Conservation (phyloP, 495 filamentous ascomycete genomes). For the Margaritispora aquatica region DNA sequence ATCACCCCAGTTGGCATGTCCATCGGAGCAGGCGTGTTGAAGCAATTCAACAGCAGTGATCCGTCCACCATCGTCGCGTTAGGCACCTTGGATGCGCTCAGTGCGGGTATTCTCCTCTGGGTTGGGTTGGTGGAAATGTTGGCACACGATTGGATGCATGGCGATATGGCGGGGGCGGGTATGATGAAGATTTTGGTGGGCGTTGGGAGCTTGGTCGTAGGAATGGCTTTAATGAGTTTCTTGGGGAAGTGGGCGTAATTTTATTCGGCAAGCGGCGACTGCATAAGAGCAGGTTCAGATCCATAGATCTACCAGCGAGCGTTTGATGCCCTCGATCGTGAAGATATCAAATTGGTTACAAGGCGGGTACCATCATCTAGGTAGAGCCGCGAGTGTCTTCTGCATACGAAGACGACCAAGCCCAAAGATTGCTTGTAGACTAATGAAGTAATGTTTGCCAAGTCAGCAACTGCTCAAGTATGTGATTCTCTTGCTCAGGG, state of each 20-base stretch:
- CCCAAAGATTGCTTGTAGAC: too few species aligned
- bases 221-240: background rate
- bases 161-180: background rate
- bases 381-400: too few species aligned
- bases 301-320: too few species aligned
- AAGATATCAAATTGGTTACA: too few species aligned
- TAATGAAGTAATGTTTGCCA: too few species aligned
- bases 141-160: constrained; percentile 2
- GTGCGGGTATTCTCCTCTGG: constrained; percentile 2
- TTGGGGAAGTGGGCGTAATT: background rate
- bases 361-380: too few species aligned
- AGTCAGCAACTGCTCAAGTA: too few species aligned
- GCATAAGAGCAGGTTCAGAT: too few species aligned
- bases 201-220: background rate
- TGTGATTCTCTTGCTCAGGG: too few species aligned
- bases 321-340: too few species aligned
- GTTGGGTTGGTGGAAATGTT: constrained; percentile 9
- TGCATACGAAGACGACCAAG: too few species aligned
- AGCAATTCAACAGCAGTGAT: constrained; percentile 51
- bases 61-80: constrained; percentile 46
- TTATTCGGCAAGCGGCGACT: background rate
- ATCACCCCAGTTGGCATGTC: constrained; percentile 55
- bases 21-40: constrained; percentile 48
- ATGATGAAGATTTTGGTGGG: background rate
- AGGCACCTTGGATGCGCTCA: constrained; percentile 37